Conservation (phyloP, 495 filamentous ascomycete genomes). For the Neurospora tetrasperma region DNA sequence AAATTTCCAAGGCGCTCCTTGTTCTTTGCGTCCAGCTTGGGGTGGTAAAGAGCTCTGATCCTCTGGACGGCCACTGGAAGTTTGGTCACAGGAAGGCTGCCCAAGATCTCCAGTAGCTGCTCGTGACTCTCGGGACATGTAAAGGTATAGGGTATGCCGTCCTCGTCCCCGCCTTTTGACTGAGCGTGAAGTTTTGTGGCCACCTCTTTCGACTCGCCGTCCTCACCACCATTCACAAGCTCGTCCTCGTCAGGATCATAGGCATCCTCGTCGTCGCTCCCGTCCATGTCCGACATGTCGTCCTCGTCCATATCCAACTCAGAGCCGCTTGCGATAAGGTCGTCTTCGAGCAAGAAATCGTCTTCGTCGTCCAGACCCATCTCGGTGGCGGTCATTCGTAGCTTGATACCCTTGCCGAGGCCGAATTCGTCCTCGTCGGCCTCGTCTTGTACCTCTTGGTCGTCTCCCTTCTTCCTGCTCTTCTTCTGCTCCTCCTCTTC, state of each 20-base stretch:
- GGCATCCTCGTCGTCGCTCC: constrained; percentile 32
- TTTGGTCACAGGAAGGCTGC: constrained; percentile 47
- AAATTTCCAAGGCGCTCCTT: constrained; percentile 74
- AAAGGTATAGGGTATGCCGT: constrained; percentile 68
- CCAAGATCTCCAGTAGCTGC: constrained; percentile 57
- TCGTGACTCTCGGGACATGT: constrained; percentile 68
- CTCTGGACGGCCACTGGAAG: constrained; percentile 74
- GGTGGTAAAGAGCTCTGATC: constrained; percentile 80
- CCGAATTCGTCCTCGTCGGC: constrained; percentile 45
- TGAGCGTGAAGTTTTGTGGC: constrained; percentile 28
- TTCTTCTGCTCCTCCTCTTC: constrained; percentile 40
- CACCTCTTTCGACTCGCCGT: constrained; percentile 37
- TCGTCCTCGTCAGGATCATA: constrained; percentile 50
- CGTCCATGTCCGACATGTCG: constrained; percentile 43
- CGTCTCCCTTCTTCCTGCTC: constrained; percentile 28
- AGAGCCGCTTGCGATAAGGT: constrained; percentile 62
- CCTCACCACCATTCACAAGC: constrained; percentile 53
- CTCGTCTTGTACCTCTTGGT: constrained; percentile 19
- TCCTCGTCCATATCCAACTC: constrained; percentile 49
- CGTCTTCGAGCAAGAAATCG: constrained; percentile 81
- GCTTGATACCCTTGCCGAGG: constrained; percentile 44
- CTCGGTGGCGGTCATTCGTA: constrained; percentile 34
- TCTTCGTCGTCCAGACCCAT: constrained; percentile 77
- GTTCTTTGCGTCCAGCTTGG: constrained; percentile 74
- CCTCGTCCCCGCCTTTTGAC: constrained; percentile 25